These are phyloP conservation scores for Tolypocladium pustulatum DNA, from an alignment of 2,329 filamentous ascomycete species.

Conservation along the genomic window DNA sequence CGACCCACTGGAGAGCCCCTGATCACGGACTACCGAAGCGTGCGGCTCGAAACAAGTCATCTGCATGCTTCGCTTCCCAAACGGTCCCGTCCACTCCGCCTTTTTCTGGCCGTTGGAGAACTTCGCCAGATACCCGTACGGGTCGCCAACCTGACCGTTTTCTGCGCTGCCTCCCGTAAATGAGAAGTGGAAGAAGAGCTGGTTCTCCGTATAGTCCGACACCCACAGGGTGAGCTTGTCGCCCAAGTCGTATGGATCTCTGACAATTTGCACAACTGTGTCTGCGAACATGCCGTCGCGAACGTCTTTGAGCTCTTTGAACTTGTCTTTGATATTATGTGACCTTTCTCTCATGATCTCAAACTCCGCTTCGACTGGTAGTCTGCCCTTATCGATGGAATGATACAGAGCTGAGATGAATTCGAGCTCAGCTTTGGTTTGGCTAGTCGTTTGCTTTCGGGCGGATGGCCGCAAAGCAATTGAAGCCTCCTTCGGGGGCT, in stretches of 20 bases:
- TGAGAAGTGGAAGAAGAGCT: constrained; percentile 43
- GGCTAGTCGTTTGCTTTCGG: constrained; percentile 10
- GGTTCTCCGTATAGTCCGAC: constrained; percentile 73
- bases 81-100: constrained; percentile 60
- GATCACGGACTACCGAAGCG: constrained; percentile 41
- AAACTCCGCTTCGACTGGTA: constrained; percentile 37
- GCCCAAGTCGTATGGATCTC: constrained; percentile 28
- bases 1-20: constrained; percentile 42
- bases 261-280: constrained; percentile 60
- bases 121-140: constrained; percentile 39
- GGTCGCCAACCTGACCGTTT: constrained; percentile 37
- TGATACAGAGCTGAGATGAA: constrained; percentile 41
- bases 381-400: constrained; percentile 26
- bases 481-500: constrained; percentile 24
- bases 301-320: constrained; percentile 55
- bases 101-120: constrained; percentile 10
- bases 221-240: constrained; percentile 57
- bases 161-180: constrained; percentile 18
- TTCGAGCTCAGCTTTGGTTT: constrained; percentile 19
- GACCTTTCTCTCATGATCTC: constrained; percentile 25
- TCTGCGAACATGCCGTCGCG: constrained; percentile 49
- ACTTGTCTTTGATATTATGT: constrained; percentile 42
- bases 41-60: constrained; percentile 64
- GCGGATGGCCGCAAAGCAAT: constrained; percentile 13
- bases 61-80: constrained; percentile 59